These are phyloP conservation scores for Dryadomyces quercus-mongolicae DNA, from an alignment of 2,329 filamentous ascomycete species.

Conservation along the genomic window DNA sequence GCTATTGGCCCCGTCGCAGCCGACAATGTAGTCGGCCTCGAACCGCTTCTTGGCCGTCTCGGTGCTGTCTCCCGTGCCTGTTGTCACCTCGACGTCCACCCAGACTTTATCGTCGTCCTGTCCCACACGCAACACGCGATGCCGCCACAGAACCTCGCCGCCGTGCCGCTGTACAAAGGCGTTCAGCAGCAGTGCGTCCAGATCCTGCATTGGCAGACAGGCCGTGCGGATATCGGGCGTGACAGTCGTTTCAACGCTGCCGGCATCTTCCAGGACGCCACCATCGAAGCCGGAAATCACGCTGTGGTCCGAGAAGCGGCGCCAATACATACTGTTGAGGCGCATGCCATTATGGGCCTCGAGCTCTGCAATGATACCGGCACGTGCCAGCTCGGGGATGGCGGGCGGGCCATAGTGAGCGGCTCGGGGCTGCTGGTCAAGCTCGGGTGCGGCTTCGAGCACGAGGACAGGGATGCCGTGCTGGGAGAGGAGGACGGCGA, in stretches of 20 bases:
- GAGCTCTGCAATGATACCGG: constrained; percentile 40
- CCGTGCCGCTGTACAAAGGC: constrained; percentile 21
- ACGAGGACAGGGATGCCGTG: constrained; percentile 39
- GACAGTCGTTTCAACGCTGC: constrained; percentile 14
- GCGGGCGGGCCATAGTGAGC: constrained; percentile 49
- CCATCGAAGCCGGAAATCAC: constrained; percentile 25
- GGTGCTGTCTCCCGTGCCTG: constrained; percentile 13
- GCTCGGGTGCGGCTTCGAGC: constrained; percentile 39
- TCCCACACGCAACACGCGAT: constrained; percentile 31
- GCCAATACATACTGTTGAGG: constrained; percentile 27
- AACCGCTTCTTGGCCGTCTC: constrained; percentile 16
- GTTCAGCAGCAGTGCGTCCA: constrained; percentile 31
- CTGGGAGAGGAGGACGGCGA: constrained; percentile 39
- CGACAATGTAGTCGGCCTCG: constrained; percentile 40
- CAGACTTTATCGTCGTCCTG: constrained; percentile 33
- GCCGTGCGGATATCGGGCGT: constrained; percentile 25
- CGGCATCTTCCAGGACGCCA: constrained; percentile 20
- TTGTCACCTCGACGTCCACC: constrained; percentile 28
- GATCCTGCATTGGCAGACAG: constrained; percentile 28
- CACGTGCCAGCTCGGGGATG: constrained; percentile 43
- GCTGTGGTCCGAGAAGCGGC: constrained; percentile 21
- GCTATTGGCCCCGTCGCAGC: constrained; percentile 43
- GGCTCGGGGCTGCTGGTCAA: constrained; percentile 49
- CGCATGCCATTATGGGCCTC: constrained; percentile 26
- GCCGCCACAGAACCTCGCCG: constrained; percentile 30